phyloP scores from a whole-genome alignment of 23 red algal genomes.

The Cyanidium caldarium region DNA sequence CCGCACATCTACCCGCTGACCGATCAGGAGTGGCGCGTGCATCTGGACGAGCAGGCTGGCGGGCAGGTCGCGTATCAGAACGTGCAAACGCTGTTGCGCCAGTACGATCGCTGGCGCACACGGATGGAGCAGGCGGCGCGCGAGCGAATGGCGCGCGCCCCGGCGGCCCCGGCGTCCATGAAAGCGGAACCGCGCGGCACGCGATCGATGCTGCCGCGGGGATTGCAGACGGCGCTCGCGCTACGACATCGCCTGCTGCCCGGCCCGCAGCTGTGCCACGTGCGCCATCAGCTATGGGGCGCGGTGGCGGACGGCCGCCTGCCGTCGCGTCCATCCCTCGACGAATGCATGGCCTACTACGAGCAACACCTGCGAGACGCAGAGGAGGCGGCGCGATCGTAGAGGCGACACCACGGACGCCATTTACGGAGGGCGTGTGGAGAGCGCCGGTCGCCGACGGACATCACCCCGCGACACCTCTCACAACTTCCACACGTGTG shows the following conservation, averaged over 20 bases:
- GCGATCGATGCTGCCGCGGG: neutral
- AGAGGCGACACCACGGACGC: no score
- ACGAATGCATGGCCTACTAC: neutral
- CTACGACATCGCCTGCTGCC: neutral
- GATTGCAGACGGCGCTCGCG: neutral
- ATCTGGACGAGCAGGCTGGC: neutral
- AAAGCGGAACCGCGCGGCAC: neutral
- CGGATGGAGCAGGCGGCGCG: neutral
- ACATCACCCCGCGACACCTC: no score
- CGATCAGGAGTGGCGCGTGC: neutral
- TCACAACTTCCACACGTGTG: conserved; percentile 14
- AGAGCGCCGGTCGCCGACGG: no score
- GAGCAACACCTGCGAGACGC: neutral
- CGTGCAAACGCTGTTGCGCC: neutral
- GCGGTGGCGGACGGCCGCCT: neutral
- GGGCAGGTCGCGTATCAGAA: neutral
- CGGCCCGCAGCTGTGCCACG: neutral
- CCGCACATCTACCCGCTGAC: neutral
- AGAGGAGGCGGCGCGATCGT: no score
- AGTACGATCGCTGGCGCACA: neutral
- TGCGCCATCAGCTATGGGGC: neutral
- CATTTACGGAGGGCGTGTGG: no score
- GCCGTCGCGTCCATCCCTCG: neutral
- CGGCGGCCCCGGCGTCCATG: neutral
- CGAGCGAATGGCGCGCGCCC: neutral